Base-by-base conservation (phyloP, 805 yeast species). In the Saccharomycopsis microspora region DNA sequence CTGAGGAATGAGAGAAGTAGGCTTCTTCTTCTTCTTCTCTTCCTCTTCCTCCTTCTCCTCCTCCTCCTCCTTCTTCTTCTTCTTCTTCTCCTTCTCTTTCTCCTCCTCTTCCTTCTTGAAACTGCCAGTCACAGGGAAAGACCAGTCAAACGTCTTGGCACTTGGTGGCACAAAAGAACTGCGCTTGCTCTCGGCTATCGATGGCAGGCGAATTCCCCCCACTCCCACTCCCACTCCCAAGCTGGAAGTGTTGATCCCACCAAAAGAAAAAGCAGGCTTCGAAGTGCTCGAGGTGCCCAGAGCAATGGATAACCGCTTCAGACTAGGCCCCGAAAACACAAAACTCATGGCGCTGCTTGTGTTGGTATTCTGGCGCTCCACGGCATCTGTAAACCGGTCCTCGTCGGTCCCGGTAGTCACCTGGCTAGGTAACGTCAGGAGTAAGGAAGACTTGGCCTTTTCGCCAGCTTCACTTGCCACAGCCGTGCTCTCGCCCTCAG, bases 331-430 rank as follows among this genome's bases (percentile, higher is more conserved):
- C 2, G 19, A 19, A n/a, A 34, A 36, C 35, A 41, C 36, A 35
- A 46, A 46, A 32, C 36, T 46, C n/a, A 46, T 41, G 29, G 41
- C 11, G 32, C 47, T 42, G 27, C 11, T 28, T 11, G 49, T 46
- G 32, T 41, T 46, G 30, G 41, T 39, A n/a, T 9, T 8, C 32
- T 46, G 40, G n/a, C 47, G 47, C 34, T 47, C 50, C 27, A 47
- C 39, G 8, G 51, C 51, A 27, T 46, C 51, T 41, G 31, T 44
- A 35, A 29, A 45, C 42, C 33, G 44, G 36, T 42, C 46, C 29
- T 42, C 38, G 9, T 46, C 37, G 32, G 36, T 32, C 9, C 33
- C 30, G 33, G 19, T 42, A 2, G 19, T 19, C 19, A 19, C 19
- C 19, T 19, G 19, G 19, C 19, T 19, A 19, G 19, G 19, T 19